Base-by-base conservation (phyloP, 495 filamentous ascomycete species). In the Xylaria flabelliformis region DNA sequence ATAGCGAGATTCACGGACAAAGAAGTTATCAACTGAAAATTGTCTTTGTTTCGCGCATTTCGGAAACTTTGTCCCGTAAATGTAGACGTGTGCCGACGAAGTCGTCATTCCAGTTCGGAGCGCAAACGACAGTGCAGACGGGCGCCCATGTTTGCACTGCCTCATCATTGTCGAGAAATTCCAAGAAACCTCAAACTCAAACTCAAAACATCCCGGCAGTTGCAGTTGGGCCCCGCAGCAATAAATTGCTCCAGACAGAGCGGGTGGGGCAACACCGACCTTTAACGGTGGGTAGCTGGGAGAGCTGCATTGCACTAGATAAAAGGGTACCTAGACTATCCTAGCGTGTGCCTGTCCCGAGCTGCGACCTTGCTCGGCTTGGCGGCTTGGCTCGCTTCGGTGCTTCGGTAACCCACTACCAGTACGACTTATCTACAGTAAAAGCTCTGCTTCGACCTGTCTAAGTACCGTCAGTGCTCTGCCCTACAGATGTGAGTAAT, bases 181-280 rank as follows among this genome's bases (percentile, higher is more conserved):
- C 64, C 64, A 66, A 53, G 64, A 46, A 41, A 56, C 50, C 29
- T 36, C 12, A 17, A 29, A 29, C 26, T 29, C 26, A 51, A 53
- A 66, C 64, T 67, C 48, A 56, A 55, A 56, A 42, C 65, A 67
- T 15, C 65, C 65, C 65, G 65, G 65, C 65, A 67, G 65, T 56
- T 67, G 65, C 65, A 67, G 48, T 67, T 67, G 64, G 65, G 65
- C 65, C 65, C 65, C 65, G 65, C 65, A 67, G 65, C 65, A 50
- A 67, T 55, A 56, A 56, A 67, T 56, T 67, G 65, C 50, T 67
- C 65, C 50, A 55, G 48, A 55, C 24, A 50, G 65, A 67, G 65
- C 65, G 65, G 48, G 65, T 67, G 65, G 65, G 65, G 65, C 65
- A 41, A 34, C n/a, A 44, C 50, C 32, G 19, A 15, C 19, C 34